These are phyloP conservation scores for Decorospora gaudefroyi DNA, from an alignment of 2,329 filamentous ascomycete genomes.

Conservation along the genomic window DNA sequence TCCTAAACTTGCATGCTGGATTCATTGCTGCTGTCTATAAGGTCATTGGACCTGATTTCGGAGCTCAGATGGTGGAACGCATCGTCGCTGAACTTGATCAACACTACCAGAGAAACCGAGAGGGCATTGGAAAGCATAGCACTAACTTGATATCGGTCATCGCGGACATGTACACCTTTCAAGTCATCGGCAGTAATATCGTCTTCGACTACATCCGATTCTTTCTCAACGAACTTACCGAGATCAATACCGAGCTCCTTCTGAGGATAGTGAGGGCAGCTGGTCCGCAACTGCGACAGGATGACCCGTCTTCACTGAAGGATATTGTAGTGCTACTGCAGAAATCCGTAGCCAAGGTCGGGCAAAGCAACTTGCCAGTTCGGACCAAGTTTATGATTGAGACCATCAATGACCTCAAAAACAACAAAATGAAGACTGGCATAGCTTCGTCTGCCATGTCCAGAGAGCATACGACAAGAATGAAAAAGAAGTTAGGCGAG, in stretches of 20 bases:
- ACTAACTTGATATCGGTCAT: slow-evolving; percentile 81
- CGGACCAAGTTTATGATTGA: slow-evolving; percentile 98
- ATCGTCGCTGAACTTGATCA: slow-evolving; percentile 75
- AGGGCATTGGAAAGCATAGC: slow-evolving; percentile 59
- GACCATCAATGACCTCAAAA: slow-evolving; percentile 91
- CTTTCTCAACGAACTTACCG: slow-evolving; percentile 74
- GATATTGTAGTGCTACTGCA: slow-evolving; percentile 83
- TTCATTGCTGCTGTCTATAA: slow-evolving; percentile 89
- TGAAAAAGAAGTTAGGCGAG: slow-evolving; percentile 84
- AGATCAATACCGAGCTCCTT: slow-evolving; percentile 85
- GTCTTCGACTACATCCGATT: slow-evolving; percentile 89
- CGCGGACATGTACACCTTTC: slow-evolving; percentile 88
- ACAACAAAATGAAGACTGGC: slow-evolving; percentile 83
- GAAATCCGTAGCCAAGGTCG: slow-evolving; percentile 68
- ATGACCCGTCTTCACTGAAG: slow-evolving; percentile 85
- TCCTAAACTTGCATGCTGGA: slow-evolving; percentile 86
- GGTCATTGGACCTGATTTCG: slow-evolving; percentile 84
- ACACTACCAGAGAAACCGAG: slow-evolving; percentile 58
- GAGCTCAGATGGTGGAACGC: slow-evolving; percentile 79
- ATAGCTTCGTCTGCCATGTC: slow-evolving; percentile 71
- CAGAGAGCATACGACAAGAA: slow-evolving; percentile 80
- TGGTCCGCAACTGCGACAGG: slow-evolving; percentile 80
- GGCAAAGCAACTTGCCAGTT: slow-evolving; percentile 74
- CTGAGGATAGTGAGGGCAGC: slow-evolving; percentile 79
- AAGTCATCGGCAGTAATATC: slow-evolving; percentile 78